Base-by-base conservation (phyloP, 1,284 basidiomycete genomes). In the Leccinum fallax region DNA sequence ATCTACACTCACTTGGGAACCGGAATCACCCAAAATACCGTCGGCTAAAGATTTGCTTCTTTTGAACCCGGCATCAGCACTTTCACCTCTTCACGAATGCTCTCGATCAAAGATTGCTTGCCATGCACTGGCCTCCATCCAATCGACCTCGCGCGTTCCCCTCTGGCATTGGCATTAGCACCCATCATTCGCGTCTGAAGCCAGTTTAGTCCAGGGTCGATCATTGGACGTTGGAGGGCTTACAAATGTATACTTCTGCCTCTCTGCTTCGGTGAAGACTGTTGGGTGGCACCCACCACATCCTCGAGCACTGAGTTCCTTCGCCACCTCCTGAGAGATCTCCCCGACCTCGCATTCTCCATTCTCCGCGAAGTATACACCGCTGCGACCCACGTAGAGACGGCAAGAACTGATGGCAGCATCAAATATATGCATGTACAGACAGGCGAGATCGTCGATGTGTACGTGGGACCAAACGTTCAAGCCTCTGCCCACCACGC, bases 81-180 rank as follows among this genome's bases (percentile, higher is more conserved):
- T 30, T 69, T 64, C 32, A 74, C 68, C 57, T 76, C 73, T n/a
- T 63, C 64, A 48, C 64, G 58, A n/a, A 79, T 65, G 60, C 69
- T 72, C 21, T 65, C 69, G 48, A 74, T 59, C 61, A 79, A 68
- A 40, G 75, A 74, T 43, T 51, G 57, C 4, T 64, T 76, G 6
- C 65, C 70, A 55, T 73, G 64, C 24, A 63, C 68, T 5, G 77
- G 75, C 38, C 62, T 69, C 78, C 77, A 80, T 38, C 82, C 82
- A 52, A 85, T 74, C 15, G 71, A 72, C 57, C 75, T 72, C 3
- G 76, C 74, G 40, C 78, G 75, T 40, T 79, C 78, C 2, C 79
- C 78, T 10, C 74, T 72, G 38, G 72, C 76, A 58, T 78, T 76
- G 5, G 78, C 79, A 71, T 83, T 82, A 15, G 71, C 70, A 15